Evolutionary conservation across 2,329 filamentous ascomycete genomes (phyloP).

Genomic region (Fonsecaea nubica): DNA sequence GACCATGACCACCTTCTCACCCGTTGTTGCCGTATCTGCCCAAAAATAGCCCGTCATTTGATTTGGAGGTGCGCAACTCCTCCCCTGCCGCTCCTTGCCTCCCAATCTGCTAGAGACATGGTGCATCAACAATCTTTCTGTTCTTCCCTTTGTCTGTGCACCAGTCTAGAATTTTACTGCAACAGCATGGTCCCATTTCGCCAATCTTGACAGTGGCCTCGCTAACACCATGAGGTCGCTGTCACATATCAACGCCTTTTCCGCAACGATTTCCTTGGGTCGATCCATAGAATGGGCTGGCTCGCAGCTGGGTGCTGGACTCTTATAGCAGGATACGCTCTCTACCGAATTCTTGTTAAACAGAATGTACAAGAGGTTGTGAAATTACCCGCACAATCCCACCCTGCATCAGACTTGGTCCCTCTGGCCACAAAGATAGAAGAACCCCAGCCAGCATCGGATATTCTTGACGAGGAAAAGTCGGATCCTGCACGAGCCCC

Average conservation of each 20-base stretch:
- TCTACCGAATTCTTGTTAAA: constrained; percentile 30
- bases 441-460: constrained; percentile 1
- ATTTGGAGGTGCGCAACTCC: background rate
- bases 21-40: background rate
- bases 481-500: background rate
- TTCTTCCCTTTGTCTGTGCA: background rate
- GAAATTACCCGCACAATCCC: background rate
- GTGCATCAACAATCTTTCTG: background rate
- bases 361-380: constrained; percentile 3
- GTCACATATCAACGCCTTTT: background rate
- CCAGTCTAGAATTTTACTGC: background rate
- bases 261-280: constrained; percentile 13
- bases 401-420: no score
- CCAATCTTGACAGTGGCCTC: background rate
- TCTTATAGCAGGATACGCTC: constrained; percentile 31
- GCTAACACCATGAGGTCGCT: constrained; percentile 19
- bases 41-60: constrained; percentile 11
- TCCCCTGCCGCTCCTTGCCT: no score
- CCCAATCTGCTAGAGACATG: no score
- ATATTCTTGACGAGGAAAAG: background rate
- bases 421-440: background rate
- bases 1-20: no score
- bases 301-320: constrained; percentile 31
- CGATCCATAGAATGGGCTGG: constrained; percentile 34
- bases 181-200: background rate